A percentile compares a stretch with the other conserved stretches of the same genome.
Evolutionary conservation across 2,329 filamentous ascomycete species (phyloP).

Genomic region (Ophiocordyceps camponoti-saundersi): DNA sequence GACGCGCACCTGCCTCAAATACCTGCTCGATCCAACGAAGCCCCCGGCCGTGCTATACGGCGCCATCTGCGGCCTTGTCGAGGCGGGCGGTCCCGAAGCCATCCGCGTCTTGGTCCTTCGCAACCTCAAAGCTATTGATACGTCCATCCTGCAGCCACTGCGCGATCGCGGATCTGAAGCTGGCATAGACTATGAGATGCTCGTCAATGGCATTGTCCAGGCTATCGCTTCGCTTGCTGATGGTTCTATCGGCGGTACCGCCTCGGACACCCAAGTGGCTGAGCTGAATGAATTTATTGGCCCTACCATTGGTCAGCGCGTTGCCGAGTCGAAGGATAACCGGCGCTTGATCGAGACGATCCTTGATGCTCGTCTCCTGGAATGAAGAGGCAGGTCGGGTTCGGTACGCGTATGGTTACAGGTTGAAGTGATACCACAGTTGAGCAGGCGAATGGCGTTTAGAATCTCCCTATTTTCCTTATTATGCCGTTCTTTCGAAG

Average conservation of each 20-base stretch:
- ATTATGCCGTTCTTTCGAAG: background rate
- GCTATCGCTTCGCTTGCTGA: slow-evolving; percentile 28
- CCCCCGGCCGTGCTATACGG: slow-evolving; percentile 78
- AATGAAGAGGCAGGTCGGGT: slow-evolving; percentile 6
- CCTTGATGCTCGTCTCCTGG: slow-evolving; percentile 36
- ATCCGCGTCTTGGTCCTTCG: slow-evolving; percentile 38
- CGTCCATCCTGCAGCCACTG: slow-evolving; percentile 33
- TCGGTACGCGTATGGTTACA: background rate
- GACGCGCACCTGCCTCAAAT: slow-evolving; percentile 82
- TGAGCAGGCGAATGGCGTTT: slow-evolving; percentile 11
- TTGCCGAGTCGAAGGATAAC: slow-evolving; percentile 29
- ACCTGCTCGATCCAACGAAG: slow-evolving; percentile 75
- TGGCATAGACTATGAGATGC: slow-evolving; percentile 34
- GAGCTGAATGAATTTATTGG: slow-evolving; percentile 38
- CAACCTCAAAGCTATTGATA: slow-evolving; percentile 37
- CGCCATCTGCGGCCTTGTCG: slow-evolving; percentile 62
- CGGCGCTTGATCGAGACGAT: slow-evolving; percentile 30
- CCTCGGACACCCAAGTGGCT: slow-evolving; percentile 18
- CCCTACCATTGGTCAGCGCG: slow-evolving; percentile 31
- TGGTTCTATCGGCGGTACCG: slow-evolving; percentile 14
- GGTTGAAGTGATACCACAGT: background rate
- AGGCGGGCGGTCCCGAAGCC: slow-evolving; percentile 52
- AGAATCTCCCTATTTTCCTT: background rate
- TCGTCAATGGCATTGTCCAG: slow-evolving; percentile 38
- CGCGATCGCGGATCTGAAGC: slow-evolving; percentile 29